Conservation (phyloP, 2,329 filamentous ascomycete genomes). For the Beauveria sp. region DNA sequence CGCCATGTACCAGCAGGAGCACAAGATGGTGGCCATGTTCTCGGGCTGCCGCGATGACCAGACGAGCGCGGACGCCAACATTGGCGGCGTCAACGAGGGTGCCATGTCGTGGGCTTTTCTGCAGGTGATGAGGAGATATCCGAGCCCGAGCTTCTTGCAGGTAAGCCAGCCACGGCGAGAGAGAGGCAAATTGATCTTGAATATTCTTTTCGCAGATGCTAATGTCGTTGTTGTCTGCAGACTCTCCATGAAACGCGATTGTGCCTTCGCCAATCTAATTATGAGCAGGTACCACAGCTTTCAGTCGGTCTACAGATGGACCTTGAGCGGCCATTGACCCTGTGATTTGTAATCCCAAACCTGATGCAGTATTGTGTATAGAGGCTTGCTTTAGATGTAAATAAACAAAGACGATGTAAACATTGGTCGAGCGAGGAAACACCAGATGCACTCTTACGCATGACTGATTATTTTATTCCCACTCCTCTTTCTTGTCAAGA, state of each 20-base stretch:
- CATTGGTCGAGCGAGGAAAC: no score
- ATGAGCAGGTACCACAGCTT: slow-evolving; percentile 11
- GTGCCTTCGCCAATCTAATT: slow-evolving; percentile 9
- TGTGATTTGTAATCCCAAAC: not conserved
- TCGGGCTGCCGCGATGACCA: slow-evolving; percentile 84
- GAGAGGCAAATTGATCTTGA: no score
- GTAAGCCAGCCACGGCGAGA: not conserved
- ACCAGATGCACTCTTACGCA: no score
- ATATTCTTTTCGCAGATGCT: not conserved
- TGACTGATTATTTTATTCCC: not conserved
- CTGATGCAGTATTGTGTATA: not conserved
- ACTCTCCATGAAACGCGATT: slow-evolving; percentile 5
- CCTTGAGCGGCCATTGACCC: slow-evolving; percentile 1
- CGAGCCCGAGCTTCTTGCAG: slow-evolving; percentile 4
- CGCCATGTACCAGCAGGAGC: slow-evolving; percentile 8
- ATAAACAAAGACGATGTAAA: not conserved
- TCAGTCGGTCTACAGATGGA: slow-evolving; percentile 11
- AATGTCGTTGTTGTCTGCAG: not conserved
- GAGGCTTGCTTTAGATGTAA: not conserved
- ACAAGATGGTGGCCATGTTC: slow-evolving; percentile 67
- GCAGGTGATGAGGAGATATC: slow-evolving; percentile 6
- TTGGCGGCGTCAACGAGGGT: slow-evolving; percentile 8
- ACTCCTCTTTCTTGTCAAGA: not conserved
- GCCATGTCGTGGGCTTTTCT: slow-evolving; percentile 12
- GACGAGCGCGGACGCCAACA: slow-evolving; percentile 35